Evolutionary conservation across 2,329 filamentous ascomycete species (phyloP), one percentile per base, ranked within the genome.

Genomic region (Nemania bipapillata): DNA sequence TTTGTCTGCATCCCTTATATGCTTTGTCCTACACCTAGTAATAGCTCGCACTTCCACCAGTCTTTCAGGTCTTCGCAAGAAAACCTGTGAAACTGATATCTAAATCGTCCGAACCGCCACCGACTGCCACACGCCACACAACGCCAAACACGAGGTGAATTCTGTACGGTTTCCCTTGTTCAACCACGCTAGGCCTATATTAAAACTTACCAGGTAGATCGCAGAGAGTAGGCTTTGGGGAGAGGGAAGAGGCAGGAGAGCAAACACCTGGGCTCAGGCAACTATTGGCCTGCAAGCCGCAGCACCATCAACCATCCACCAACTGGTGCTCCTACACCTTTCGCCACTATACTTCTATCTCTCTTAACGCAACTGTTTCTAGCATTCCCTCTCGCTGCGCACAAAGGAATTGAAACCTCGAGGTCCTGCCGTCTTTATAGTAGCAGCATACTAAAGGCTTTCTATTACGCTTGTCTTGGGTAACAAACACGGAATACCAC

Each of bases 21-120:
- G 56, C 56, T 42, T 61, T 61, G 58, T 61, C 42, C 32, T 5
- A 26, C 22, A 7, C 58, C 22, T 17, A 15, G 22, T 32, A 9
- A 5, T 32, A 61, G 12, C 47, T 47, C 9, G 22, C 45, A 37
- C 26, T 40, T 22, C 30, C 9, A 37, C 30, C 35, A 24, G 28
- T 37, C 42, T 50, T 35, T 22, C 20, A 47, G 5, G n/a, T n/a
- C 42, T n/a, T n/a, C n/a, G n/a, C n/a, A n/a, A n/a, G n/a, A n/a
- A n/a, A n/a, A n/a, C 42, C 42, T 47, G 42, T 20, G 5, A 22
- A 40, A 6, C 9, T 40, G 35, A 12, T 15, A 40, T 40, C 35
- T 15, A 45, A 45, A 45, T 15, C 17, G 40, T 40, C 37, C 15
- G 3, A 12, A 4, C 40, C 8, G 40, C 9, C 15, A n/a, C 15